phyloP scores from a whole-genome alignment of 148 eudicot genomes.

The Chenopodium quinoa region DNA sequence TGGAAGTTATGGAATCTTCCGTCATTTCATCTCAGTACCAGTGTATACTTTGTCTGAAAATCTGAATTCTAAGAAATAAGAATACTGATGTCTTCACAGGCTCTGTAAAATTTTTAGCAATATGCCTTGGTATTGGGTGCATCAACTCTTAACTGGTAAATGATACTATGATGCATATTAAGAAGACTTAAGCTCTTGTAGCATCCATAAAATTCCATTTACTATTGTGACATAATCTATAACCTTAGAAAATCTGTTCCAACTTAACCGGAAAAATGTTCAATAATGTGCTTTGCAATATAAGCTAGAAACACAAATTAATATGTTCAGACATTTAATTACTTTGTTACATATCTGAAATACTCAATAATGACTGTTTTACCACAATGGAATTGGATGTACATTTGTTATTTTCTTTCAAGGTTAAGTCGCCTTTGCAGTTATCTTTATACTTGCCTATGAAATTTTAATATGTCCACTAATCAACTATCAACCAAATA shows the following conservation, averaged over 20 bases:
- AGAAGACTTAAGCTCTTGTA: neutral
- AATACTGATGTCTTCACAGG: too few relatives aligned
- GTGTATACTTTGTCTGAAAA: neutral
- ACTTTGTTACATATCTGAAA: neutral
- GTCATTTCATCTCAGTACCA: neutral
- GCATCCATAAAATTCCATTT: neutral
- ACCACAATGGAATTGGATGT: neutral
- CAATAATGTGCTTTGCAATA: neutral
- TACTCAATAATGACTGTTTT: neutral
- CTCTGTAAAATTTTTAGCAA: neutral
- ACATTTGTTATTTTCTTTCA: neutral
- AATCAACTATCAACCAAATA: neutral
- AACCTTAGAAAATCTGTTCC: neutral
- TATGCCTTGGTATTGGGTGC: neutral
- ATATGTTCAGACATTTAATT: neutral
- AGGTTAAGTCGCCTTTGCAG: neutral
- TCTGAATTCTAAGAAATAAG: too few relatives aligned
- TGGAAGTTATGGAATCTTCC: neutral
- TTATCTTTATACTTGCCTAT: neutral
- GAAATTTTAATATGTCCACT: neutral
- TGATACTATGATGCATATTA: neutral
- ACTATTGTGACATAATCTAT: slow-evolving; percentile 1
- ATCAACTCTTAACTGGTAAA: neutral
- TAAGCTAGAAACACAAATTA: neutral
- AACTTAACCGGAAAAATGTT: neutral